Evolutionary conservation across 2,329 filamentous ascomycete genomes (phyloP).

Genomic region (Hypocrella siamensis): DNA sequence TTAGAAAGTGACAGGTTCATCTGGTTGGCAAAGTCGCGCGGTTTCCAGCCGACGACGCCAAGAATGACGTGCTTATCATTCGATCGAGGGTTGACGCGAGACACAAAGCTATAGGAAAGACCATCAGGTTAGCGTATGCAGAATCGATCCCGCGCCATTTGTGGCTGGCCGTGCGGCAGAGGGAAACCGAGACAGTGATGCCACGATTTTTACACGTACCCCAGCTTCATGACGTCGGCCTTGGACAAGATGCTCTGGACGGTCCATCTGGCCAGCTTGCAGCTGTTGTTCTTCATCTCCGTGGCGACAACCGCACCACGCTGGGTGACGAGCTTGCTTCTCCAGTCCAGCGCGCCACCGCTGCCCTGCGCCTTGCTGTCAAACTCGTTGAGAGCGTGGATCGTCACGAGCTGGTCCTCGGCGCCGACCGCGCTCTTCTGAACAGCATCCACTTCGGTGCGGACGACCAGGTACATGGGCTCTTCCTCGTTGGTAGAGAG

Average conservation of each 20-base stretch:
- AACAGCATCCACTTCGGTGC: conserved; percentile 88
- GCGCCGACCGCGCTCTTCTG: conserved; percentile 88
- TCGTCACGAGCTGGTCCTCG: conserved; percentile 78
- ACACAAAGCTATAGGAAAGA: conserved; percentile 58
- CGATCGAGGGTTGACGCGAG: conserved; percentile 78
- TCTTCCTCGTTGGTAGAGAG: conserved; percentile 90
- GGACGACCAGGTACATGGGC: conserved; percentile 81
- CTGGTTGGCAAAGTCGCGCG: conserved; percentile 87
- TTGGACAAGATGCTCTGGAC: conserved; percentile 92
- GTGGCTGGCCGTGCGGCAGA: no score
- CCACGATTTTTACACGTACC: conserved; percentile 36
- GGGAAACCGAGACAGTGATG: no score
- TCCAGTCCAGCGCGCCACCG: conserved; percentile 92
- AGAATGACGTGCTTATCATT: conserved; percentile 91
- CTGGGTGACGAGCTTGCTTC: conserved; percentile 84
- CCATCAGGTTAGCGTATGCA: no score
- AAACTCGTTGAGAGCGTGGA: conserved; percentile 98
- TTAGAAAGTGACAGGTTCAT: conserved; percentile 97
- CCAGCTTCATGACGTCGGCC: conserved; percentile 98
- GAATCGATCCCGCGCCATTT: no score
- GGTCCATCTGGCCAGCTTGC: conserved; percentile 96
- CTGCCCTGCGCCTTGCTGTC: conserved; percentile 95
- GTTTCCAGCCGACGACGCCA: conserved; percentile 95
- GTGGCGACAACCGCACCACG: conserved; percentile 95
- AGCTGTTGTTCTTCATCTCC: conserved; percentile 99